These are phyloP conservation scores for Globisporangium canariense DNA, from an alignment of 352 stramenopile species.

Conservation along the genomic window DNA sequence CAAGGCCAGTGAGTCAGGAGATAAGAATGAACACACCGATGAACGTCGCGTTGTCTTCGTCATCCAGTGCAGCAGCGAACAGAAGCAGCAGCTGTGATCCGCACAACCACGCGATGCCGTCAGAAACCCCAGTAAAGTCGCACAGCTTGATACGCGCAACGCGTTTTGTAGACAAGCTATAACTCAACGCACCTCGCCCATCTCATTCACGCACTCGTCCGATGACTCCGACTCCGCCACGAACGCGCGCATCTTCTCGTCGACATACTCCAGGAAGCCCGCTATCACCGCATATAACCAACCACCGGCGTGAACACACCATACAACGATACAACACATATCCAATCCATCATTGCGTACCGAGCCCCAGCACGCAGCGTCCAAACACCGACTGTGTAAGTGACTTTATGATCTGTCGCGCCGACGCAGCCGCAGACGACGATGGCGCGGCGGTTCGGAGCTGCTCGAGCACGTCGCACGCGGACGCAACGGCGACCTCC, in stretches of 20 bases:
- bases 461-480: slow-evolving; percentile 9
- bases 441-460: not conserved
- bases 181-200: slow-evolving; percentile 36
- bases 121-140: no score
- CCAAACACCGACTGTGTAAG: slow-evolving; percentile 45
- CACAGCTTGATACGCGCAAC: no score
- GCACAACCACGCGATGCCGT: not conserved
- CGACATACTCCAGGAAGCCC: slow-evolving; percentile 57
- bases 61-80: slow-evolving; percentile 51
- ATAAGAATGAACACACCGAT: slow-evolving; percentile 32
- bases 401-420: slow-evolving; percentile 17
- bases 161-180: not conserved
- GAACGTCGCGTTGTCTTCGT: slow-evolving; percentile 83
- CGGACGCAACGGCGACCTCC: slow-evolving; percentile 18
- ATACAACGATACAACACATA: not conserved
- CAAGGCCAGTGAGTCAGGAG: no score
- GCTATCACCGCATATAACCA: slow-evolving; percentile 25
- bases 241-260: slow-evolving; percentile 48
- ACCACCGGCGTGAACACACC: not conserved
- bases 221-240: slow-evolving; percentile 20
- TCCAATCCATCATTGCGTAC: slow-evolving; percentile 22
- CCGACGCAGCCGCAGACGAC: not conserved
- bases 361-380: slow-evolving; percentile 71
- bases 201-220: slow-evolving; percentile 31
- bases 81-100: slow-evolving; percentile 33